These are phyloP conservation scores for Henckelia pumila DNA, from an alignment of 257 asterid species.

Conservation along the genomic window DNA sequence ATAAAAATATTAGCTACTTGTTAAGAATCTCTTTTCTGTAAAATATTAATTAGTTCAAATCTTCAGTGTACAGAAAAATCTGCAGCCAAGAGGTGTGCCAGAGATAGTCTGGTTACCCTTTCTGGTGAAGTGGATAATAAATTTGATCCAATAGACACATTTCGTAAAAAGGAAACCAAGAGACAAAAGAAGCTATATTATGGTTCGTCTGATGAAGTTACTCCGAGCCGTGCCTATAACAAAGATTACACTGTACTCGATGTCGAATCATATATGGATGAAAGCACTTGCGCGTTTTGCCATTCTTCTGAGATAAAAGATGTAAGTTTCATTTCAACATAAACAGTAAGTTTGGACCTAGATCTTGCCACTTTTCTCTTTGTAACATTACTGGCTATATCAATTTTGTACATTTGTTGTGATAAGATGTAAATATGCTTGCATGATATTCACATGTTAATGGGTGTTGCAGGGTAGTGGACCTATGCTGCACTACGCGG, in stretches of 20 bases:
- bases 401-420: not conserved
- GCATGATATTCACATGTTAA: constrained; percentile 14
- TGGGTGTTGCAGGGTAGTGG: constrained; percentile 64
- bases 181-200: constrained; percentile 59
- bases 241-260: not conserved
- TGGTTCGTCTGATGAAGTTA: constrained; percentile 33
- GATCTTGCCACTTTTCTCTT: constrained; percentile 6
- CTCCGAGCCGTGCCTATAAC: constrained; percentile 26
- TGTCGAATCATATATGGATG: constrained; percentile 25
- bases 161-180: constrained; percentile 52
- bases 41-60: constrained; percentile 7
- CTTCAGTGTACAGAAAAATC: constrained; percentile 35
- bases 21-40: constrained; percentile 8
- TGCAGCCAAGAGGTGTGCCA: constrained; percentile 30
- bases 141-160: constrained; percentile 16
- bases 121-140: constrained; percentile 24
- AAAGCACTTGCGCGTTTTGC: constrained; percentile 70
- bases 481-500: constrained; percentile 52
- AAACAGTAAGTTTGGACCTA: not conserved
- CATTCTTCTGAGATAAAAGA: constrained; percentile 60
- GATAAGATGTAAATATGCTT: not conserved
- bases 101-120: constrained; percentile 27
- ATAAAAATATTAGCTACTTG: not conserved
- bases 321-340: constrained; percentile 43
- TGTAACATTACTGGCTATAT: constrained; percentile 2